Evolutionary conservation across 129 eudicot species (phyloP).

Genomic region (Pseudognaphalium luteoalbum): DNA sequence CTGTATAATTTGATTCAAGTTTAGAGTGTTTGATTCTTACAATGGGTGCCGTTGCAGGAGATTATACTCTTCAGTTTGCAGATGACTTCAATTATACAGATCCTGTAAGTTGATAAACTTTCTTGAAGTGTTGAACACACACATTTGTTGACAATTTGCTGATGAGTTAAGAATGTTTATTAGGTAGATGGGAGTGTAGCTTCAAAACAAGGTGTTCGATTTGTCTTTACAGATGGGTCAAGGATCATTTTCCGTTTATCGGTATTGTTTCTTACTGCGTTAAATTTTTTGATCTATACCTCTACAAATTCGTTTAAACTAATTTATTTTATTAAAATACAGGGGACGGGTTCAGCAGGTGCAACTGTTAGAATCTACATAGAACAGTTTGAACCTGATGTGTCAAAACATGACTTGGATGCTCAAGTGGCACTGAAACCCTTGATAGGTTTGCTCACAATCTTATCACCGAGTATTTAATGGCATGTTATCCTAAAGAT

Average conservation of each 20-base stretch:
- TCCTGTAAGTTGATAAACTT: slow-evolving; percentile 69
- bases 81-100: slow-evolving; percentile 90
- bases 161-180: slow-evolving; percentile 4
- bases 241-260: slow-evolving; percentile 95
- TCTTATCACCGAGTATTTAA: neutral
- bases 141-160: neutral
- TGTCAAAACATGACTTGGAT: slow-evolving; percentile 84
- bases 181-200: slow-evolving; percentile 98
- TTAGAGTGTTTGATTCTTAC: neutral
- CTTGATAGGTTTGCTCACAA: slow-evolving; percentile 70
- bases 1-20: neutral
- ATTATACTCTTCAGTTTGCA: slow-evolving; percentile 60
- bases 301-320: neutral
- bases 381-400: slow-evolving; percentile 96
- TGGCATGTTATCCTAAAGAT: neutral
- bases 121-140: neutral
- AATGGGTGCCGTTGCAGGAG: slow-evolving; percentile 43
- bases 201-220: slow-evolving; percentile 93
- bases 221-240: slow-evolving; percentile 95
- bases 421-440: slow-evolving; percentile 92
- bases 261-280: slow-evolving; percentile 29
- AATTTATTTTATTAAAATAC: slow-evolving; percentile 13
- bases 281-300: neutral
- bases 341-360: slow-evolving; percentile 99
- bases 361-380: slow-evolving; percentile 91